Conservation (phyloP, 768 basidiomycete genomes). For the Crucibulum laeve region DNA sequence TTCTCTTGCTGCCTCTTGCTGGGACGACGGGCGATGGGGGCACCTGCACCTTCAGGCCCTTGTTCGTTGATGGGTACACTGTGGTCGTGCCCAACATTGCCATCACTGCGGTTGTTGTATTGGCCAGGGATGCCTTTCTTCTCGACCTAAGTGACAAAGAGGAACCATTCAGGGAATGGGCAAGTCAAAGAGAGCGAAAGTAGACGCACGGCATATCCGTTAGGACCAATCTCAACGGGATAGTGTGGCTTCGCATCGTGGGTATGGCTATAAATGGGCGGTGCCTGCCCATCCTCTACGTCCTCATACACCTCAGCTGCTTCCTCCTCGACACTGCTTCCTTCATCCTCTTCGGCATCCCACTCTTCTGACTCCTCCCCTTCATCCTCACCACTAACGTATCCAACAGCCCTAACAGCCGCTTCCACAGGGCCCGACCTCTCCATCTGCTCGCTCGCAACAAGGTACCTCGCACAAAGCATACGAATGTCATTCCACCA, state of each 20-base stretch:
- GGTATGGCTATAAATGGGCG: slow-evolving; percentile 59
- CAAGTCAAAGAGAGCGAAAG: not conserved
- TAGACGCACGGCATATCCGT: slow-evolving; percentile 61
- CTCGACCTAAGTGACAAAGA: slow-evolving; percentile 9
- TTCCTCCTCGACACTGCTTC: slow-evolving; percentile 35
- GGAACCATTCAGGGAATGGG: not conserved
- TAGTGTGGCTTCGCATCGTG: slow-evolving; percentile 21
- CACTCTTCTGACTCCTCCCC: slow-evolving; percentile 66
- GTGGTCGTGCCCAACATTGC: not conserved
- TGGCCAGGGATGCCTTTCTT: slow-evolving; percentile 10
- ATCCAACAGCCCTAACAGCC: slow-evolving; percentile 87
- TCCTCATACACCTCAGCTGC: slow-evolving; percentile 35
- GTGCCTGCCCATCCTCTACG: slow-evolving; percentile 43
- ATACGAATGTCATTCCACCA: slow-evolving; percentile 99
- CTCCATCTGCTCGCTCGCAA: slow-evolving; percentile 92
- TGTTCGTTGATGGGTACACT: too few relatives aligned
- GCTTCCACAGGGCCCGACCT: slow-evolving; percentile 89
- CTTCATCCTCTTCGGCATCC: slow-evolving; percentile 34
- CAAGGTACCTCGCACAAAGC: slow-evolving; percentile 90
- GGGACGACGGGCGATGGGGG: not conserved
- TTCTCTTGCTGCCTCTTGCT: slow-evolving; percentile 6
- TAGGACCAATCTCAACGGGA: slow-evolving; percentile 34
- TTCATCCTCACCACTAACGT: slow-evolving; percentile 75
- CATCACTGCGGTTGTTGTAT: not conserved
- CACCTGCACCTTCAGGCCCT: not conserved